A percentile compares a stretch with the other conserved stretches of the same genome.
Conservation (phyloP, 2,329 filamentous ascomycete genomes). For the Talaromyces sp. region DNA sequence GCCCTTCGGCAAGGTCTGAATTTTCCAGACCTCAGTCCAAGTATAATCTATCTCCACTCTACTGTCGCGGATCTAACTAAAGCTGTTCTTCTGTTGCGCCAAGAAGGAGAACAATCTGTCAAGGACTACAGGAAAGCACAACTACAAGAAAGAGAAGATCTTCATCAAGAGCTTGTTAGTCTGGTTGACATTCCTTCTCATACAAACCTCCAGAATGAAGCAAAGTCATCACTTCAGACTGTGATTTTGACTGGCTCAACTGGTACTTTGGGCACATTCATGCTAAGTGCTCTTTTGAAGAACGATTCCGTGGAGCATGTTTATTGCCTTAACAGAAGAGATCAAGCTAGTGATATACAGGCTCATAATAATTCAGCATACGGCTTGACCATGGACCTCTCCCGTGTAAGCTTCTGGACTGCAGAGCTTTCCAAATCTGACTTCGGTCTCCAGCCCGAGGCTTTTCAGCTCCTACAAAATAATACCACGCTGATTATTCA, state of each 20-base stretch:
- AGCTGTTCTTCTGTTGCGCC: neutral
- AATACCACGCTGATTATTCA: conserved; percentile 37
- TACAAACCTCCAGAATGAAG: neutral
- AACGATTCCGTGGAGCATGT: conserved; percentile 20
- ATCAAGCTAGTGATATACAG: neutral
- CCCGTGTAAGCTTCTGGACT: neutral
- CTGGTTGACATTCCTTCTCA: neutral
- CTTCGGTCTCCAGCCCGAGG: conserved; percentile 28
- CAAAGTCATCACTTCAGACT: neutral
- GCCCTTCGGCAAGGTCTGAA: neutral
- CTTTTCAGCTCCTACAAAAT: conserved; percentile 27
- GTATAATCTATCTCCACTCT: neutral
- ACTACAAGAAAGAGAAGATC: neutral
- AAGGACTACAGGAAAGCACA: neutral
- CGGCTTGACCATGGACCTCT: neutral
- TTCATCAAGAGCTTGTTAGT: neutral
- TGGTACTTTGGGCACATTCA: conserved; percentile 32
- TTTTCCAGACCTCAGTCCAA: neutral
- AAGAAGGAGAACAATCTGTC: neutral
- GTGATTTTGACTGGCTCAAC: conserved; percentile 36
- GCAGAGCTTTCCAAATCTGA: neutral
- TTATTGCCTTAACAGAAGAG: conserved; percentile 34
- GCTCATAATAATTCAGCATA: neutral
- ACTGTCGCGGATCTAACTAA: neutral
- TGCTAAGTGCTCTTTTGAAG: conserved; percentile 28